Evolutionary conservation across 805 yeast genomes (phyloP).

Genomic region (Pichia paraexigua): DNA sequence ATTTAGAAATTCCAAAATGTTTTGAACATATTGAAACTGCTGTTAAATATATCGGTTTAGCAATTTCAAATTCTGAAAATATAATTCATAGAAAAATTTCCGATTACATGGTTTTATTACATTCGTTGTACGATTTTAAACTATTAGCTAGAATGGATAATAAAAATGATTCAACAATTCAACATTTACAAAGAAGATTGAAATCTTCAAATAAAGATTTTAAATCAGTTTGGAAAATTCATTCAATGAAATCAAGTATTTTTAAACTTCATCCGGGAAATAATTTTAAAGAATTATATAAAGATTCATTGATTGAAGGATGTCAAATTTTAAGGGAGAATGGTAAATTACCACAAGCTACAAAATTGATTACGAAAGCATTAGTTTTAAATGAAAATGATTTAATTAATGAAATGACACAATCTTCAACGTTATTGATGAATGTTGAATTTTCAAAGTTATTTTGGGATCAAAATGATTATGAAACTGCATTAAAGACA

Average conservation of each 20-base stretch:
- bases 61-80: conserved; percentile 41
- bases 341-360: conserved; percentile 64
- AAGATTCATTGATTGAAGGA: conserved; percentile 48
- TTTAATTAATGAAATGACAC: conserved; percentile 3
- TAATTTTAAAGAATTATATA: conserved; percentile 27
- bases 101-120: conserved; percentile 44
- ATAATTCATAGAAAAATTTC: conserved; percentile 45
- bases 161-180: conserved; percentile 12
- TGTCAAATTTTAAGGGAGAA: conserved; percentile 62
- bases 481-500: conserved; percentile 69
- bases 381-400: conserved; percentile 32
- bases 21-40: conserved; percentile 40
- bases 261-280: conserved; percentile 21
- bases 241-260: conserved; percentile 36
- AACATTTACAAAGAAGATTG: conserved; percentile 17
- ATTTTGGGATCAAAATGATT: conserved; percentile 86
- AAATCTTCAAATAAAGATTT: conserved; percentile 29
- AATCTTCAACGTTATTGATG: conserved; percentile 25
- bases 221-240: conserved; percentile 38
- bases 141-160: conserved; percentile 23
- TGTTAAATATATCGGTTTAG: conserved; percentile 50
- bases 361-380: conserved; percentile 58
- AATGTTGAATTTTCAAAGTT: conserved; percentile 74
- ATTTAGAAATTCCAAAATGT: conserved; percentile 29
- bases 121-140: conserved; percentile 54